A percentile compares a stretch with the other conserved stretches of the same genome.
Conservation (phyloP, 192 early-diverging fungal genomes). For the Coemansia sp. region DNA sequence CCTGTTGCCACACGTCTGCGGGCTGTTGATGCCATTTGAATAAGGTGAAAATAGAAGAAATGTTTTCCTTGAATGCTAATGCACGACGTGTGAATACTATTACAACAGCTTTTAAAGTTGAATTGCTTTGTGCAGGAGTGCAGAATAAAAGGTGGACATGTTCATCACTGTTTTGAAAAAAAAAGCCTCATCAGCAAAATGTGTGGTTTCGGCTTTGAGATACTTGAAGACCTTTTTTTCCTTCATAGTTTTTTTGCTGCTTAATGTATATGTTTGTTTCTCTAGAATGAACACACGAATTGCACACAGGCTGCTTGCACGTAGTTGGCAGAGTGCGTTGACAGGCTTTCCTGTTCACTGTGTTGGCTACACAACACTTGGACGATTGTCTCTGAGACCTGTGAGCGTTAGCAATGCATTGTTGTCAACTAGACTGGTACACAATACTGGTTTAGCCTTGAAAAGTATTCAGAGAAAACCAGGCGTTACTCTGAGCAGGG, state of each 20-base stretch:
- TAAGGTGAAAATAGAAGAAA: neutral
- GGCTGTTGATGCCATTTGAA: neutral
- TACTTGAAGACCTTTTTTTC: neutral
- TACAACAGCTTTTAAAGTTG: neutral
- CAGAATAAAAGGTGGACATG: neutral
- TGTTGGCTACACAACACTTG: too few species aligned
- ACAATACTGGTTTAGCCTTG: too few species aligned
- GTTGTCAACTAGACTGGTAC: too few species aligned
- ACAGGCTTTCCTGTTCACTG: neutral
- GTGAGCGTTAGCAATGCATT: too few species aligned
- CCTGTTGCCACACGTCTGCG: neutral
- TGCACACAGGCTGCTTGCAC: neutral
- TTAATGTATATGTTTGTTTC: neutral
- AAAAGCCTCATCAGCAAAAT: too few species aligned
- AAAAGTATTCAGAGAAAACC: too few species aligned
- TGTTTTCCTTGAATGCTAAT: neutral
- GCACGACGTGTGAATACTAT: conserved; percentile 1
- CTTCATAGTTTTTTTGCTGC: too few species aligned
- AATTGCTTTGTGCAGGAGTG: neutral
- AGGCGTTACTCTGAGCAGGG: too few species aligned
- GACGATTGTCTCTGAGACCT: too few species aligned
- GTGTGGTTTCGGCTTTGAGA: neutral
- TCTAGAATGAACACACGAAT: neutral
- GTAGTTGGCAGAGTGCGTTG: neutral
- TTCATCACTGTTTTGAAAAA: too few species aligned